Evolutionary conservation across 1,284 basidiomycete genomes (phyloP).

Genomic region (Ceratorhiza oryzae-sativae): DNA sequence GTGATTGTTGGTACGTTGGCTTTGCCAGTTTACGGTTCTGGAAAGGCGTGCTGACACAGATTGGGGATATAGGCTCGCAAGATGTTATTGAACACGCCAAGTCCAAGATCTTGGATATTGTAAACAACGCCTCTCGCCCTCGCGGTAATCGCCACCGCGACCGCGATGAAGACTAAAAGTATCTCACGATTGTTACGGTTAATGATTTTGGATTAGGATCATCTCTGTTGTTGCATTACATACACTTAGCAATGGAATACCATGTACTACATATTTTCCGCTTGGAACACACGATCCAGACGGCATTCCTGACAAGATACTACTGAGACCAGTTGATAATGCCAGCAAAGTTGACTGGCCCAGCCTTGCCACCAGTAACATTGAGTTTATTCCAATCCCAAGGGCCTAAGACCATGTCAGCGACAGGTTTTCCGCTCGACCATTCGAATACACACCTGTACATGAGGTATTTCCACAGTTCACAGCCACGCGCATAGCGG

Average conservation of each 20-base stretch:
- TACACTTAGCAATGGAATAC: conserved; percentile 27
- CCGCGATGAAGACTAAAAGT: conserved; percentile 34
- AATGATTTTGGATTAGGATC: not conserved
- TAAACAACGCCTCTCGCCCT: conserved; percentile 45
- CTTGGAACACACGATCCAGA: too few species aligned
- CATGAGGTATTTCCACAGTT: conserved; percentile 40
- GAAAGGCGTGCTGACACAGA: conserved; percentile 25
- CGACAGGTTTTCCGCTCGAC: not conserved
- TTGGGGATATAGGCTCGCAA: conserved; percentile 62
- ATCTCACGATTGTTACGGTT: not conserved
- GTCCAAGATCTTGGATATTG: conserved; percentile 79
- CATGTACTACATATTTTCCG: conserved; percentile 16
- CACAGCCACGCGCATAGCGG: conserved; percentile 36
- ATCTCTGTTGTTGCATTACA: not conserved
- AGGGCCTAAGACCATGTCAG: conserved; percentile 15
- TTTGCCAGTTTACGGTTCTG: not conserved
- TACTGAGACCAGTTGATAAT: conserved; percentile 33
- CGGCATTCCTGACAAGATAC: too few species aligned
- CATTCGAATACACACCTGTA: not conserved
- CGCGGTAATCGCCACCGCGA: conserved; percentile 9
- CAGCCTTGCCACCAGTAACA: conserved; percentile 39
- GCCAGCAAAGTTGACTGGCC: conserved; percentile 38
- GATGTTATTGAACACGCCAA: conserved; percentile 76
- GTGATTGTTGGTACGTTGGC: conserved; percentile 74
- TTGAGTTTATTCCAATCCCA: conserved; percentile 43